Evolutionary conservation across 1,284 basidiomycete species (phyloP), one percentile per base, ranked within the genome.

Genomic region (Phylloporus gajari): DNA sequence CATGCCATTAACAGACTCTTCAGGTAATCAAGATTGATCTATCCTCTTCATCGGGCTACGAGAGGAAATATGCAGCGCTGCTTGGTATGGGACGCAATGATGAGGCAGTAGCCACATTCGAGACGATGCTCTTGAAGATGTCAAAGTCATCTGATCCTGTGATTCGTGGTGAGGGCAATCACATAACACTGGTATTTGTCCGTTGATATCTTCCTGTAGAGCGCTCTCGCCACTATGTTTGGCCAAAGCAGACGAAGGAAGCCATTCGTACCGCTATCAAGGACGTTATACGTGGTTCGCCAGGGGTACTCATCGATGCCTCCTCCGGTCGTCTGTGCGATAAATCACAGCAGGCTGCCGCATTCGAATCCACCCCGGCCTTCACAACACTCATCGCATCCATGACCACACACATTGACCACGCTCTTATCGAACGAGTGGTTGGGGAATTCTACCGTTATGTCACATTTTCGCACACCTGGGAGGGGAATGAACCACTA

Each of bases 231-330:
- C 38, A 51, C 23, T 67, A 63, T 38, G 6, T 69, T 3, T 32
- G 58, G 15, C 68, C 56, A 40, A 19, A 19, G 8, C 30, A 53
- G 40, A 51, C 42, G 12, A 65, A 13, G 35, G 3, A 9, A 35
- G 58, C 32, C 4, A 60, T 74, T 1, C 71, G 46, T 23, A 21
- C 2, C 12, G 58, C 56, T 0, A 17, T 75, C 30, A 48, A 64
- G 11, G 35, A 42, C 23, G 17, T 56, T 13, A 71, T 70, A 3
- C 66, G 46, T 23, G 71, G 61, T 3, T 70, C 38, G 2, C 74
- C 74, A 3, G 59, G 17, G 1, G 56, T 75, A 1, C 74, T 74
- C n/a, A 70, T 74, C 4, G 56, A 74, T 25, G 64, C 72, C 17
- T 6, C 6, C 2, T 64, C 74, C 19, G 74, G 74, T 8, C 44